phyloP scores from a whole-genome alignment of 768 basidiomycete species.

The Naematelia encephala region DNA sequence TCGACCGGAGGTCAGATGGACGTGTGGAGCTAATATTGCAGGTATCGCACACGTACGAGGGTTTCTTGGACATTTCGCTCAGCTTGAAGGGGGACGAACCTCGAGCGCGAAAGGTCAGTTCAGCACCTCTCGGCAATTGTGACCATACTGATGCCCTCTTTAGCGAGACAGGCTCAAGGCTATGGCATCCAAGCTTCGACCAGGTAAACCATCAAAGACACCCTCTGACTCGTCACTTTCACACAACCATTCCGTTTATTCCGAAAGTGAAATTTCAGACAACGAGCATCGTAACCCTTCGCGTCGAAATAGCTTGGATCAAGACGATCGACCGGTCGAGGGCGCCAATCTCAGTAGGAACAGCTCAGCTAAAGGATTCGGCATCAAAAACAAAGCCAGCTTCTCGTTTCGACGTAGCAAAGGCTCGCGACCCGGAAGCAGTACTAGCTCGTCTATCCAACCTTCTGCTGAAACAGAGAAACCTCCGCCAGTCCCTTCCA shows the following conservation, averaged over 20 bases:
- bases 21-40: conserved; percentile 15
- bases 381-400: conserved; percentile 32
- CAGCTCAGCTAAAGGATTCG: conserved; percentile 21
- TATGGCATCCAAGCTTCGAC: conserved; percentile 64
- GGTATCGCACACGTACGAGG: conserved; percentile 81
- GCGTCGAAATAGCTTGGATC: conserved; percentile 5
- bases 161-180: conserved; percentile 69
- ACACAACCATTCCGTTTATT: background rate
- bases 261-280: conserved; percentile 27
- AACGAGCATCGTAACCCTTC: conserved; percentile 28
- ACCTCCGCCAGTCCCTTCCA: conserved; percentile 3
- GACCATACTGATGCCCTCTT: background rate
- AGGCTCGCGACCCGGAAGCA: conserved; percentile 14
- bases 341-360: conserved; percentile 9
- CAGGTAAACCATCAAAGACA: conserved; percentile 46
- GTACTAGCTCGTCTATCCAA: background rate
- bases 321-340: conserved; percentile 4
- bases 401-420: conserved; percentile 39
- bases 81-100: conserved; percentile 77
- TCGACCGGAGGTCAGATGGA: conserved; percentile 3
- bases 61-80: conserved; percentile 89
- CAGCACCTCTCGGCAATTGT: background rate
- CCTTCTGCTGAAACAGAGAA: conserved; percentile 5
- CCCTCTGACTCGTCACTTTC: conserved; percentile 1
- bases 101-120: conserved; percentile 60